Percentiles rank a stretch among this genome's conserved stretches.
phyloP scores from a whole-genome alignment of 768 basidiomycete genomes.

The Agrocybe praecox region DNA sequence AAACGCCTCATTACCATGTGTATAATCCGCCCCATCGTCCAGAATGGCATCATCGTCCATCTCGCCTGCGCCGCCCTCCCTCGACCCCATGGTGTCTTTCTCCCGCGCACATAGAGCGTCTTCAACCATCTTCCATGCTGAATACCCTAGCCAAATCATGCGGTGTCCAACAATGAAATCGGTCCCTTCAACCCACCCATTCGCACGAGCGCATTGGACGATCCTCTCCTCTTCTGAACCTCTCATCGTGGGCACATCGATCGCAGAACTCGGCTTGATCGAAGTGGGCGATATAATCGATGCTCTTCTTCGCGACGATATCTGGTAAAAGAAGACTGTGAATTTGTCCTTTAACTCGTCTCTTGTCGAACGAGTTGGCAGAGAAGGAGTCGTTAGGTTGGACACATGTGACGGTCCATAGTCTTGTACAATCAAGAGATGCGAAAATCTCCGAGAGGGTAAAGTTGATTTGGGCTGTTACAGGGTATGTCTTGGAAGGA shows the following conservation, averaged over 20 bases:
- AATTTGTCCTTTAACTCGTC: constrained; percentile 82
- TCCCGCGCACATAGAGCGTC: constrained; percentile 70
- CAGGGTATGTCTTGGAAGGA: constrained; percentile 72
- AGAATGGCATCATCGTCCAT: constrained; percentile 55
- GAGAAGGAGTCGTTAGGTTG: constrained; percentile 89
- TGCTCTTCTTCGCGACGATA: constrained; percentile 58
- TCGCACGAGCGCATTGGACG: constrained; percentile 69
- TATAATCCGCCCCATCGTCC: constrained; percentile 72
- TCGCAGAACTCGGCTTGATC: constrained; percentile 67
- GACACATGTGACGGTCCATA: constrained; percentile 82
- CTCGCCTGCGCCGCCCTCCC: constrained; percentile 45
- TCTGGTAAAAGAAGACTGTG: constrained; percentile 76
- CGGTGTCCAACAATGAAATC: constrained; percentile 73
- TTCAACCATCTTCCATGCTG: constrained; percentile 85
- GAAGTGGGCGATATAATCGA: constrained; percentile 72
- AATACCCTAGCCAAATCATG: constrained; percentile 74
- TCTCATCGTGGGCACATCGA: constrained; percentile 76
- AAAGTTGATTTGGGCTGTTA: constrained; percentile 80
- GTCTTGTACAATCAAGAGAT: constrained; percentile 58
- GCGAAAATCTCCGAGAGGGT: constrained; percentile 72
- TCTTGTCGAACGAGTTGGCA: constrained; percentile 89
- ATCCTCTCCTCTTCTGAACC: constrained; percentile 69
- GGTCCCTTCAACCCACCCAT: constrained; percentile 76
- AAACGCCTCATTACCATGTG: constrained; percentile 47
- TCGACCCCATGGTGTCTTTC: constrained; percentile 38